phyloP scores from a whole-genome alignment of 2,329 filamentous ascomycete species.

The Botrytis byssoidea region DNA sequence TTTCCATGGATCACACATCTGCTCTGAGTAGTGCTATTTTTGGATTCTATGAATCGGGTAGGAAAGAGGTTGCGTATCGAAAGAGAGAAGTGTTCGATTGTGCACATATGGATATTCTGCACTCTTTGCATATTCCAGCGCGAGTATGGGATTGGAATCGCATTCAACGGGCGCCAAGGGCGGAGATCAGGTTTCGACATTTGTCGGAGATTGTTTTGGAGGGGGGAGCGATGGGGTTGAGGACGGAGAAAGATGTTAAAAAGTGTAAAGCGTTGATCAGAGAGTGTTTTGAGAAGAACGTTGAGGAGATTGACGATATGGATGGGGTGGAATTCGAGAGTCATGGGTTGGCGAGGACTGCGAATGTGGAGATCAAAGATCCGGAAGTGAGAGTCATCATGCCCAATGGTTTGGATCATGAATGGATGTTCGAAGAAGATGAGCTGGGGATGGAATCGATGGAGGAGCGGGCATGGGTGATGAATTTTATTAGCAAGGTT shows the following conservation, averaged over 20 bases:
- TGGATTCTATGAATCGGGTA: background rate
- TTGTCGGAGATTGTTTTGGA: background rate
- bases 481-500: background rate
- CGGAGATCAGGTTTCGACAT: background rate
- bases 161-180: background rate
- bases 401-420: background rate
- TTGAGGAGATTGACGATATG: background rate
- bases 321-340: too few species aligned
- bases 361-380: background rate
- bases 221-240: background rate
- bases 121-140: background rate
- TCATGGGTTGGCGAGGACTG: too few species aligned
- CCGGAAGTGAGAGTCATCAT: background rate
- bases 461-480: background rate
- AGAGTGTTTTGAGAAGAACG: background rate
- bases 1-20: too few species aligned
- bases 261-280: background rate
- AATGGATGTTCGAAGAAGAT: background rate
- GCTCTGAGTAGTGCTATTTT: background rate
- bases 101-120: background rate
- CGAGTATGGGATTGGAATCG: background rate
- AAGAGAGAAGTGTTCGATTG: background rate
- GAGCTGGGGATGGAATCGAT: slow-evolving; percentile 2
- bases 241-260: background rate
- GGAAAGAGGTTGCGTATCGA: too few species aligned